Evolutionary conservation across 805 yeast genomes (phyloP).

Genomic region (Wickerhamiella spandovensis): DNA sequence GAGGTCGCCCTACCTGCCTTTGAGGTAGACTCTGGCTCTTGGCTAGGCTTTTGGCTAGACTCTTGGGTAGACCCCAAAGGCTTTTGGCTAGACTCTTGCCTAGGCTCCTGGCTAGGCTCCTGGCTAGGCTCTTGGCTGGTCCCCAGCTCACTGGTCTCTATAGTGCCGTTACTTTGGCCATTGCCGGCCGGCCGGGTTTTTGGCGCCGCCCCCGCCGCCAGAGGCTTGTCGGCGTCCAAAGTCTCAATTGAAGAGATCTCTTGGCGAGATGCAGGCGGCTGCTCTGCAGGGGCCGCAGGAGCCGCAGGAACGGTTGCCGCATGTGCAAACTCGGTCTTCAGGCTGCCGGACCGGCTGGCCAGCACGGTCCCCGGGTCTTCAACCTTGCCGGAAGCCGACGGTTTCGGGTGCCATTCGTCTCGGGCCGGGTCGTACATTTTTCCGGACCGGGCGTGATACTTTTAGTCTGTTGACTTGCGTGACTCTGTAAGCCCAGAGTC

Average conservation of each 20-base stretch:
- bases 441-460: too few relatives aligned
- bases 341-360: not conserved
- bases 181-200: too few relatives aligned
- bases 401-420: conserved; percentile 13
- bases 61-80: too few relatives aligned
- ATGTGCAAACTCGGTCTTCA: not conserved
- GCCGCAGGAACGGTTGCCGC: not conserved
- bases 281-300: not conserved
- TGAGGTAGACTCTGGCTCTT: too few relatives aligned
- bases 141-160: too few relatives aligned
- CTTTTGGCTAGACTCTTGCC: too few relatives aligned
- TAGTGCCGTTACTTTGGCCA: too few relatives aligned
- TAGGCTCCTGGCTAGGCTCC: too few relatives aligned
- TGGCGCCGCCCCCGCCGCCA: not conserved
- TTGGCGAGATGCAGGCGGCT: not conserved
- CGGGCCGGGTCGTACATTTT: conserved; percentile 19
- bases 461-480: too few relatives aligned
- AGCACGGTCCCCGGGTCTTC: not conserved
- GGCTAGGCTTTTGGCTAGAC: too few relatives aligned
- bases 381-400: not conserved
- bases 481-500: not conserved
- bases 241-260: not conserved
- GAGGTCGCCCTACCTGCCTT: too few relatives aligned
- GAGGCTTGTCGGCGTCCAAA: not conserved
- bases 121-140: too few relatives aligned